These are phyloP conservation scores for Aspergillus nomiae DNA, from an alignment of 2,329 filamentous ascomycete genomes.

Conservation along the genomic window DNA sequence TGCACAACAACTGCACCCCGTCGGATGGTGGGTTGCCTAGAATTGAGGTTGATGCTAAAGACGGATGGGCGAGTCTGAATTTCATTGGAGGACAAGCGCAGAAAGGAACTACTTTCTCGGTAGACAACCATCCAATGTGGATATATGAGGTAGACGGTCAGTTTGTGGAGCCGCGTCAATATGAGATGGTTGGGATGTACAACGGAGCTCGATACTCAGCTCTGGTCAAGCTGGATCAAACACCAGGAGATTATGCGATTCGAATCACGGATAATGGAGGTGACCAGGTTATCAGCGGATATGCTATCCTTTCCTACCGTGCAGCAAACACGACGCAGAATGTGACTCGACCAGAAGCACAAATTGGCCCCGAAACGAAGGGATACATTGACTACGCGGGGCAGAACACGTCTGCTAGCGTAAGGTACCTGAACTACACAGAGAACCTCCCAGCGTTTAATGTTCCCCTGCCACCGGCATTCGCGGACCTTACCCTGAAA, in stretches of 20 bases:
- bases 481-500: background rate
- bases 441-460: background rate
- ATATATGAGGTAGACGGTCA: constrained; percentile 1
- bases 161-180: background rate
- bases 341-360: background rate
- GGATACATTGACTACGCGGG: background rate
- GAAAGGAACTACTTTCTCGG: background rate
- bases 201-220: background rate
- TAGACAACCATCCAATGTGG: constrained; percentile 2
- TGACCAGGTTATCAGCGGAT: background rate
- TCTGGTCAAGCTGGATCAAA: background rate
- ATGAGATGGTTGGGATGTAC: constrained; percentile 5
- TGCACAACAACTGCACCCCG: background rate
- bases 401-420: background rate
- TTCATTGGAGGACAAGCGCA: background rate
- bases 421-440: background rate
- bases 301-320: background rate
- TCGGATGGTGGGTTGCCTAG: background rate
- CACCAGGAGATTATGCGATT: background rate
- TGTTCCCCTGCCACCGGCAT: background rate
- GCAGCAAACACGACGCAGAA: background rate
- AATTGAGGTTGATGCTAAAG: background rate
- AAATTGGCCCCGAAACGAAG: background rate
- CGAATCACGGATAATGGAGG: background rate
- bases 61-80: constrained; percentile 3